Conservation (phyloP, 2,329 filamentous ascomycete species). For the Conoideocrella luteorostrata region DNA sequence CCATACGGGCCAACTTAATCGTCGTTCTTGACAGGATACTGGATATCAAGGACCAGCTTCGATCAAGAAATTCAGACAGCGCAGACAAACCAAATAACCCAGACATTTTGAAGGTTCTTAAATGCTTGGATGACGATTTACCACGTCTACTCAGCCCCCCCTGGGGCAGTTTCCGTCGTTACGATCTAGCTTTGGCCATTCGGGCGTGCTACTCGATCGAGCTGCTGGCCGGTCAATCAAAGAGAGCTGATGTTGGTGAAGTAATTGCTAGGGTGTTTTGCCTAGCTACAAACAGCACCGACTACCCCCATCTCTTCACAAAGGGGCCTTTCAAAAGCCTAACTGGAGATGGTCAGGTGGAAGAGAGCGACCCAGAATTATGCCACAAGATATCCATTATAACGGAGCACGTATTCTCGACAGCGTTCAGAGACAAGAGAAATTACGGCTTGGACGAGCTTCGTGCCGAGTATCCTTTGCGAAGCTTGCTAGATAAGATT, state of each 20-base stretch:
- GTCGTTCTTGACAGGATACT: conserved; percentile 24
- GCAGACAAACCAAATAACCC: no score
- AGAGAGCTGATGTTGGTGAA: conserved; percentile 11
- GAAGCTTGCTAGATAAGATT: conserved; percentile 14
- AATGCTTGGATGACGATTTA: conserved; percentile 24
- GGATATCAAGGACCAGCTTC: conserved; percentile 7
- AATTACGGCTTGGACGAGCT: conserved; percentile 12
- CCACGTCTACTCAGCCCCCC: conserved; percentile 21
- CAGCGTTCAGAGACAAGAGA: conserved; percentile 3
- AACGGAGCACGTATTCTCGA: not conserved
- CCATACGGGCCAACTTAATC: conserved; percentile 30
- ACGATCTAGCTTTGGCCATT: conserved; percentile 26
- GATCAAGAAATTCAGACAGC: no score
- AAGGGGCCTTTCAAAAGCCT: conserved; percentile 22
- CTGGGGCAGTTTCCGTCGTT: conserved; percentile 10
- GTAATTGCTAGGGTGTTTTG: conserved; percentile 26
- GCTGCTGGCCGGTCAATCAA: conserved; percentile 11
- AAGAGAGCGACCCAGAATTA: not conserved
- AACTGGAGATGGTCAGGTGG: conserved; percentile 6
- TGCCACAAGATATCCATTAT: not conserved
- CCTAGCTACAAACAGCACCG: conserved; percentile 1
- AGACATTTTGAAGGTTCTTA: conserved; percentile 22
- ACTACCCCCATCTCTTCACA: conserved; percentile 12
- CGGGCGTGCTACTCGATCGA: conserved; percentile 30
- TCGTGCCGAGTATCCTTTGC: conserved; percentile 12